Conservation (phyloP, 306 rosid species). For the Arachis stenosperma region DNA sequence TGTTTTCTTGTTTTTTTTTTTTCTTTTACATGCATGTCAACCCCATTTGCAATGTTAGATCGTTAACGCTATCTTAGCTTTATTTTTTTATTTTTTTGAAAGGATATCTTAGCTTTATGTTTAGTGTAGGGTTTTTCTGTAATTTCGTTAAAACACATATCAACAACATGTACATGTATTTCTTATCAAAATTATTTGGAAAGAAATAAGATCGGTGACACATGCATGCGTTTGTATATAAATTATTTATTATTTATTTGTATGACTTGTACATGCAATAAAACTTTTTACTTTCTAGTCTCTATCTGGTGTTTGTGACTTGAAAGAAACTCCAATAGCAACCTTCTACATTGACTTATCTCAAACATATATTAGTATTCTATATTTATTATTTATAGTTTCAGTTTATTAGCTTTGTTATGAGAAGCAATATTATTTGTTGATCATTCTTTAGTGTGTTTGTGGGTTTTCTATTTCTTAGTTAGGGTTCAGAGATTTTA, state of each 20-base stretch:
- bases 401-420: no score
- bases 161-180: no score
- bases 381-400: background rate
- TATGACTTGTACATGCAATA: background rate
- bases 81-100: background rate
- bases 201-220: no score
- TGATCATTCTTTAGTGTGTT: background rate
- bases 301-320: background rate
- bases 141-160: no score
- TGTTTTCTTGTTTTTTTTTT: background rate
- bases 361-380: background rate
- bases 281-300: no score
- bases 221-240: no score
- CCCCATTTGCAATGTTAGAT: background rate
- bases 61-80: background rate
- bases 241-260: no score
- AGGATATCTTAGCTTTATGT: background rate
- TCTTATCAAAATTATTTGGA: no score
- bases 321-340: background rate
- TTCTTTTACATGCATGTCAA: no score
- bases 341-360: background rate
- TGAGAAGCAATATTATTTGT: background rate
- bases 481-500: no score
- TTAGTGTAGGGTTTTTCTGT: no score
- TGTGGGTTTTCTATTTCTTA: no score